Percentiles rank a stretch among this genome's conserved stretches.
Conservation (phyloP, 2,329 filamentous ascomycete genomes). For the Dothideomycetidae sp. region DNA sequence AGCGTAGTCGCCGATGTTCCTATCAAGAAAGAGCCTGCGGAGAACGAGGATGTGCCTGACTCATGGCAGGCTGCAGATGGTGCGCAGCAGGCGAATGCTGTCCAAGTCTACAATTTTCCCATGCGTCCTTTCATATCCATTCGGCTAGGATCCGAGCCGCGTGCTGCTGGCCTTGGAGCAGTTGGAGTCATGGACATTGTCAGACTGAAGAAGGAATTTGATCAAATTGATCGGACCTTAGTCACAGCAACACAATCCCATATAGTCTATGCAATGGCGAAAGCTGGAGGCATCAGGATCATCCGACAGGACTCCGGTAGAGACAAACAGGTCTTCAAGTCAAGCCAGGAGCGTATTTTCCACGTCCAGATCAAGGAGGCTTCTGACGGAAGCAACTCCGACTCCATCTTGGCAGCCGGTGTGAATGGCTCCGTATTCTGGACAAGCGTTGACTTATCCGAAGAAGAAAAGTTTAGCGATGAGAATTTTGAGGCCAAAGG, state of each 20-base stretch:
- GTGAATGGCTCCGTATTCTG: conserved; percentile 96
- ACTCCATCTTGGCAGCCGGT: conserved; percentile 81
- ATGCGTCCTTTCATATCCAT: conserved; percentile 95
- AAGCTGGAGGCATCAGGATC: conserved; percentile 80
- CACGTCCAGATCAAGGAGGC: conserved; percentile 59
- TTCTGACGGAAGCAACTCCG: conserved; percentile 38
- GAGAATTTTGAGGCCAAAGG: conserved; percentile 70
- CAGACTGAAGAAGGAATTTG: conserved; percentile 90
- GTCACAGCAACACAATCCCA: conserved; percentile 80
- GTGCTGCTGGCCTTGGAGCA: conserved; percentile 51
- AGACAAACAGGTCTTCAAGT: conserved; percentile 82
- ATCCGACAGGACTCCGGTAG: conserved; percentile 89
- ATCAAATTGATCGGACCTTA: conserved; percentile 88
- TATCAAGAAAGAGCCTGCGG: conserved; percentile 13
- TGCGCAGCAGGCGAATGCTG: conserved; percentile 6
- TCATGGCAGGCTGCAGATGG: conserved; percentile 73
- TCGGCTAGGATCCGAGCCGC: conserved; percentile 46
- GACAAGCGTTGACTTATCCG: conserved; percentile 60
- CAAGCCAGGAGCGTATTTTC: conserved; percentile 86
- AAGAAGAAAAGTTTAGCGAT: conserved; percentile 61
- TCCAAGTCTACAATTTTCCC: conserved; percentile 79
- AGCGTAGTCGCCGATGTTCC: conserved; percentile 10
- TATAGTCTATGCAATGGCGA: conserved; percentile 88
- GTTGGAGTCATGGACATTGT: conserved; percentile 85
- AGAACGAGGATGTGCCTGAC: conserved; percentile 54